Conservation (phyloP, 345 rosid genomes). For the Lepidium didymum region DNA sequence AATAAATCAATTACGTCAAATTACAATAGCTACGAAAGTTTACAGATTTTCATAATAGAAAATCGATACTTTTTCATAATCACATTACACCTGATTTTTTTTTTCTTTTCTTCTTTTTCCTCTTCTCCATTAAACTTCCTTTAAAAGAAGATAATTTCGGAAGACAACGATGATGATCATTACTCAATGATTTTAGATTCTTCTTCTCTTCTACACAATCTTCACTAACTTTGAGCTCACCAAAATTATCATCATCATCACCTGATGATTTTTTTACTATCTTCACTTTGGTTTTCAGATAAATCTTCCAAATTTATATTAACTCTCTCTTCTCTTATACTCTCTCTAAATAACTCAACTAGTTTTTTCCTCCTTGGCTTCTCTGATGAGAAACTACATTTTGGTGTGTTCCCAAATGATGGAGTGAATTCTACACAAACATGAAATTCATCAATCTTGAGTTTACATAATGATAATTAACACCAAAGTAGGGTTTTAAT, state of each 20-base stretch:
- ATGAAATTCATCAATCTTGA: not conserved
- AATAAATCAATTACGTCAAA: not conserved
- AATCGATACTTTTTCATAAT: not conserved
- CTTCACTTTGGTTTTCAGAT: conserved; percentile 17
- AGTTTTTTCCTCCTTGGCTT: conserved; percentile 59
- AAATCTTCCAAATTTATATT: conserved; percentile 8
- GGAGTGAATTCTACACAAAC: conserved; percentile 71
- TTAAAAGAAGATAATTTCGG: conserved; percentile 52
- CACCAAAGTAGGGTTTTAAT: not conserved
- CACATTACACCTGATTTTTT: conserved; percentile 28
- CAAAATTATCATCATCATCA: conserved; percentile 22
- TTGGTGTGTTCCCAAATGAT: conserved; percentile 75
- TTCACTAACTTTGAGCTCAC: conserved; percentile 49
- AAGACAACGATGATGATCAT: conserved; percentile 75
- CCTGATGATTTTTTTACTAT: conserved; percentile 32
- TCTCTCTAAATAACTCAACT: conserved; percentile 59
- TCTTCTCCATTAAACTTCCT: conserved; percentile 50
- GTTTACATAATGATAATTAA: not conserved
- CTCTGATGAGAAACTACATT: conserved; percentile 33
- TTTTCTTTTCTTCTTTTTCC: conserved; percentile 46
- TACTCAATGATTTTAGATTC: conserved; percentile 26
- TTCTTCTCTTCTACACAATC: conserved; percentile 31
- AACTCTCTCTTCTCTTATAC: conserved; percentile 40
- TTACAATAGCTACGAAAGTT: not conserved
- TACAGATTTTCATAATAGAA: not conserved